Base-by-base conservation (phyloP, 495 filamentous ascomycete species). In the Entonaema liquescens region DNA sequence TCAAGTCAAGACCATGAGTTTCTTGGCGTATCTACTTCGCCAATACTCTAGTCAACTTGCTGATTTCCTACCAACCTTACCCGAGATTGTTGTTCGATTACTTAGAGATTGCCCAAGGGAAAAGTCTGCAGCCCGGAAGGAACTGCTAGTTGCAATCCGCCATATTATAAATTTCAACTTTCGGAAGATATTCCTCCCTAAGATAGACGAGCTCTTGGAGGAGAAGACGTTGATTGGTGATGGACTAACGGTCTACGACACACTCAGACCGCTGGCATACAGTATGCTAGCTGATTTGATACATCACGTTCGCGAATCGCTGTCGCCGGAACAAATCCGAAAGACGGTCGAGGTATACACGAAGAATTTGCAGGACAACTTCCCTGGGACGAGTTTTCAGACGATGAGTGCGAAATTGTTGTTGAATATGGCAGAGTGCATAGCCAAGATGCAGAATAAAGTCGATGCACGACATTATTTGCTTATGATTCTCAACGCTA, bases 131-230 rank as follows among this genome's bases (percentile, higher is more conserved):
- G 93, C 95, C 3, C 85, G 96, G 28, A 99, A 98, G 79, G 96
- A 99, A 79, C 84, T 99, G 17, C 80, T 99, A 17, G 96, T 99
- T 28, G 96, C 95, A 0, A 98, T 98, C 65, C 88, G 96, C 13
- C 96, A 99, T 74, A 98, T 98, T 71, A 98, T 98, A 80, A 99
- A 99, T 78, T 98, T 98, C 82, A 98, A 97, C 76, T 98, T 98
- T 68, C 84, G 96, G 59, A 95, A 92, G 76, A 97, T 99, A 21
- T 99, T 98, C 78, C 82, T 98, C 29, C 90, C 88, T 38, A 97
- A 95, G 79, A 98, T 99, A 75, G 93, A 98, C 72, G 93, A 98
- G 74, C 87, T 99, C 42, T 82, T 99, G 28, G 96, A 99, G 67
- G 93, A 98, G 80, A 83, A 92, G 64, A 97, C 94, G 0, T 79